These are phyloP conservation scores for Euphorbia celastroides DNA, from an alignment of 441 rosid genomes.

Conservation along the genomic window DNA sequence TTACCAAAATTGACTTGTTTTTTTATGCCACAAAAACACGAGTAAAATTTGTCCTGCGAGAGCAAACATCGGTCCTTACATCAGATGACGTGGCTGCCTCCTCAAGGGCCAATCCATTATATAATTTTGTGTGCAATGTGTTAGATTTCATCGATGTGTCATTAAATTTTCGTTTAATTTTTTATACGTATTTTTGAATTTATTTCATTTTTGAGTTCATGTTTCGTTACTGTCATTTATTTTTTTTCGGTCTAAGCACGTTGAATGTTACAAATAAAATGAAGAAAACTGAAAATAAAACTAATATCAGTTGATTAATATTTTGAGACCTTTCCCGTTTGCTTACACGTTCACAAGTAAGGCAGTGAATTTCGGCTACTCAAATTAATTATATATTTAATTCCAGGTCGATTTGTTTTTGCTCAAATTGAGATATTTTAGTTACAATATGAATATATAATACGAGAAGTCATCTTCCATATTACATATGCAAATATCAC, in stretches of 20 bases:
- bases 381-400: background rate
- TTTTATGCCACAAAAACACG: background rate
- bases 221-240: too few relatives aligned
- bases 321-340: too few relatives aligned
- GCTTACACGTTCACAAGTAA: slow-evolving; percentile 17
- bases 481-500: background rate
- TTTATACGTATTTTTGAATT: background rate
- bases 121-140: too few relatives aligned
- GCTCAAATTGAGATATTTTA: background rate
- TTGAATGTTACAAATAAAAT: too few relatives aligned
- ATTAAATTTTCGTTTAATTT: too few relatives aligned
- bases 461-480: background rate
- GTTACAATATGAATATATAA: background rate
- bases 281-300: too few relatives aligned
- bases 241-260: too few relatives aligned
- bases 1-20: background rate
- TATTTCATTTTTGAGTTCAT: too few relatives aligned
- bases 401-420: background rate
- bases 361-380: background rate
- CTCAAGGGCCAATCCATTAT: background rate
- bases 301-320: too few relatives aligned
- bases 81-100: slow-evolving; percentile 20
- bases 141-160: too few relatives aligned
- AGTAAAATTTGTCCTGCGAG: background rate
- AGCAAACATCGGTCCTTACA: slow-evolving; percentile 16